phyloP scores from a whole-genome alignment of 306 rosid species.

The Quercus cerris region DNA sequence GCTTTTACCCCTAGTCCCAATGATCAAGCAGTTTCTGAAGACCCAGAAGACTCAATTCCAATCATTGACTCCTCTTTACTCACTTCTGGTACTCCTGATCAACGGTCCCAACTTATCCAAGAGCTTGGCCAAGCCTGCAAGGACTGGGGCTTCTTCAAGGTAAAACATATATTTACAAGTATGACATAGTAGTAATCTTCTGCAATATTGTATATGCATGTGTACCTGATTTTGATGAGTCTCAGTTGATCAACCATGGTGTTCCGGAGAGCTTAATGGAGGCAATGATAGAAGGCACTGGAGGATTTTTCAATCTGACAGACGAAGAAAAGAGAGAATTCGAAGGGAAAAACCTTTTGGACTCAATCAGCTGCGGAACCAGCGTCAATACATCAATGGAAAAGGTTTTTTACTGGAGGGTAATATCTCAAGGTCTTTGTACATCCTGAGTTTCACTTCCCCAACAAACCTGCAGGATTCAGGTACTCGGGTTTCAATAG shows the following conservation, averaged over 20 bases:
- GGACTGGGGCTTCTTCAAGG: conserved; percentile 56
- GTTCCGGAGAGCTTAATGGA: conserved; percentile 39
- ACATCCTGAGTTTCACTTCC: conserved; percentile 38
- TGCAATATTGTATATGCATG: no score
- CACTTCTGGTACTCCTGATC: conserved; percentile 33
- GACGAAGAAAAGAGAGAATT: conserved; percentile 52
- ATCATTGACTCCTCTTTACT: conserved; percentile 42
- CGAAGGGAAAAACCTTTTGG: conserved; percentile 36
- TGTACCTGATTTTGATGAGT: background rate
- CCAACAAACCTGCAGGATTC: conserved; percentile 43
- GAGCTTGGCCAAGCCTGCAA: conserved; percentile 41
- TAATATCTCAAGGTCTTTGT: conserved; percentile 36
- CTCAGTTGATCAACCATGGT: conserved; percentile 55
- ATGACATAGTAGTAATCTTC: no score
- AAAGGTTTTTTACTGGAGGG: conserved; percentile 55
- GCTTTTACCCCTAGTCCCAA: conserved; percentile 19
- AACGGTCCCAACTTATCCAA: conserved; percentile 19
- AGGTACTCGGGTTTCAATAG: background rate
- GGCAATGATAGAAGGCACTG: conserved; percentile 27
- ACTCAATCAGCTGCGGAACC: conserved; percentile 58
- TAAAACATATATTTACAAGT: background rate
- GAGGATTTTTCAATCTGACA: conserved; percentile 40
- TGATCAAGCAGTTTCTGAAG: conserved; percentile 26
- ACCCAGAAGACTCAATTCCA: conserved; percentile 39
- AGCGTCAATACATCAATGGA: conserved; percentile 47